Base-by-base conservation (phyloP, 169 alveolate genomes). In the Plasmodium relictum region DNA sequence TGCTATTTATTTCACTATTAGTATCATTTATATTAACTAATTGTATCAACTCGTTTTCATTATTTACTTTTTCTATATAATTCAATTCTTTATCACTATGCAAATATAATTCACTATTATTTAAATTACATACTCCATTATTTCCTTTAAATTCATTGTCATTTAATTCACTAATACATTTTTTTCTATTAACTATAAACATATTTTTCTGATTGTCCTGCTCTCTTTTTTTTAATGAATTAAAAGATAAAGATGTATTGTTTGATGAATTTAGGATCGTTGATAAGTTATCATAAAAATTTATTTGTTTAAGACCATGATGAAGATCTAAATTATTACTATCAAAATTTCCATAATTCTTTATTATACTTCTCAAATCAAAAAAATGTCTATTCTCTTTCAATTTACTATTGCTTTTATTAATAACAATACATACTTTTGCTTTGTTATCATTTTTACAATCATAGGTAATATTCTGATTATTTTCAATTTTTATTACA, bases 361-460 rank as follows among this genome's bases (percentile, higher is more conserved):
- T 72, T 22, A 68, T 41, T 48, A 73, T 61, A 8, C 45, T 71
- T 73, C 45, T 68, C 48, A 74, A 31, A 73, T 87, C 88, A 50
- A 41, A 61, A 41, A 69, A 54, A 50, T 88, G 88, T 73, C 45
- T 56, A 18, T 62, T 56, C n/a, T 69, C 44, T 18, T 59, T 74
- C 22, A 56, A 62, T 52, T 39, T 31, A 26, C 88, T 69, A 16
- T 66, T 58, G 26, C 48, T 62, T 31, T 48, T 87, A 39, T 73
- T 74, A 10, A 73, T 42, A 42, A 87, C 88, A 42, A 74, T 73
- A 45, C 73, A 37, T 69, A 74, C 41, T 26, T 62, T 6, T 4
- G 76, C 73, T 44, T 71, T 74, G 16, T 20, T 5, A 63, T 74
- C 70, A 22, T 71, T 65, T 12, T 24, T 45, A 52, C 22, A 20